Conservation (phyloP, 1,139 yeast genomes). For the Petasospora rhodanensis region DNA sequence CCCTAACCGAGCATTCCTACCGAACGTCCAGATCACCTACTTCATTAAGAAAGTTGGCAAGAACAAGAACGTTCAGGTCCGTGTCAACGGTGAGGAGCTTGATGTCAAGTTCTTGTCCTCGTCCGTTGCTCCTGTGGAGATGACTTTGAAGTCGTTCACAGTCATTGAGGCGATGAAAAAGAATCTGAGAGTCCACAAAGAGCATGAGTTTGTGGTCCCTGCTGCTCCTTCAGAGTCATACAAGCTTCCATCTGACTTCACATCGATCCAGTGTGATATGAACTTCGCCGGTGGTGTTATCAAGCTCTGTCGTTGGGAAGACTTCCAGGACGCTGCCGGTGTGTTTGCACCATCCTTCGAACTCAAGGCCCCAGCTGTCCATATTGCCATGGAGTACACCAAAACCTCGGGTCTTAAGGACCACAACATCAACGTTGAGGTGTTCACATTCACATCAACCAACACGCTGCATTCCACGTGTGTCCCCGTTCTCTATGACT, state of each 20-base stretch:
- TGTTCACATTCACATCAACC: slow-evolving; percentile 65
- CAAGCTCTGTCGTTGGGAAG: slow-evolving; percentile 39
- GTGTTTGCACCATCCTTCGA: slow-evolving; percentile 50
- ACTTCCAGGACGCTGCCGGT: slow-evolving; percentile 34
- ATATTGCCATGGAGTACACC: slow-evolving; percentile 44
- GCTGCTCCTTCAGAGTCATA: slow-evolving; percentile 21
- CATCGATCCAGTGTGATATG: slow-evolving; percentile 48
- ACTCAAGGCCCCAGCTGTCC: slow-evolving; percentile 75
- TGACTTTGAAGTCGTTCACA: slow-evolving; percentile 41
- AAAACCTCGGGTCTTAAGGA: slow-evolving; percentile 24
- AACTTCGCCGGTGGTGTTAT: slow-evolving; percentile 72
- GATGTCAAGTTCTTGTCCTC: slow-evolving; percentile 60
- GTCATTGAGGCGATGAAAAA: slow-evolving; percentile 36
- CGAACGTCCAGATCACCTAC: slow-evolving; percentile 60
- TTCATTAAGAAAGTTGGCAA: slow-evolving; percentile 34
- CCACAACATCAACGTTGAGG: slow-evolving; percentile 48
- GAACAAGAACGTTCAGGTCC: slow-evolving; percentile 36
- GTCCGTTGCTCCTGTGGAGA: slow-evolving; percentile 45
- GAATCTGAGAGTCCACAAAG: slow-evolving; percentile 14
- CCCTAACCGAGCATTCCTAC: slow-evolving; percentile 61
- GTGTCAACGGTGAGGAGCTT: slow-evolving; percentile 60
- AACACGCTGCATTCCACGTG: slow-evolving; percentile 69
- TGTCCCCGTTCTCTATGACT: slow-evolving; percentile 70
- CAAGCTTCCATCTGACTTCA: slow-evolving; percentile 27
- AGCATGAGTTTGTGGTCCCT: no score